Base-by-base conservation (phyloP, 164 flowering plant species). In the Tetrastigma voinierianum region DNA sequence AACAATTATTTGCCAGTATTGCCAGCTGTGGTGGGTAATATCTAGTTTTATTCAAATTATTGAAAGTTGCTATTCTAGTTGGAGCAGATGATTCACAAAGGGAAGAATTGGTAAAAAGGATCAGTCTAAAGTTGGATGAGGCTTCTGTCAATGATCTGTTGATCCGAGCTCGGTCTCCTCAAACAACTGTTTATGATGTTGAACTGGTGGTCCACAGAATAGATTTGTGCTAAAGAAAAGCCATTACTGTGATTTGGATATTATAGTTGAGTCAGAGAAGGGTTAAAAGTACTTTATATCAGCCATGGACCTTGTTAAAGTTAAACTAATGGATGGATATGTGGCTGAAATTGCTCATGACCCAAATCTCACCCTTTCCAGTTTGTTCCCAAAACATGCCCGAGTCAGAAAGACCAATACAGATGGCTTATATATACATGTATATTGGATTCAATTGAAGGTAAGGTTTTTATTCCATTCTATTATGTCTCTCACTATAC, bases 401-500 rank as follows among this genome's bases (percentile, higher is more conserved):
- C 0, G 88, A 81, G 2, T 71, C 79, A 2, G 92, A 90, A 11
- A 81, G 98, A 70, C 89, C 93, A 51, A 76, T 80, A 56, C 96
- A 93, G 96, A 93, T 72, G 84, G 85, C 16, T 65, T 90, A 62
- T 93, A 93, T 90, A 62, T 93, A 93, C 77, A 81, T 72, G 67
- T 95, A 96, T 46, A 84, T 93, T 61, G 93, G 90, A 76, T 77
- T 25, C 90, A 85, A 80, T 69, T 93, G 57, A 90, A 89, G 95
- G 97, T 92, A 71, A 9, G 64, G 4, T n/a, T 55, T 65, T 62
- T 44, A 17, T 51, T 1, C 57, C 46, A 23, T 13, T n/a, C n/a
- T n/a, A n/a, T n/a, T n/a, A n/a, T n/a, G n/a, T n/a, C n/a, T n/a
- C n/a, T n/a, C n/a, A n/a, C 6, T 32, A 32, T 32, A 32, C 40